Base-by-base conservation (phyloP, 129 eudicot species). In the Flaveria linearis region DNA sequence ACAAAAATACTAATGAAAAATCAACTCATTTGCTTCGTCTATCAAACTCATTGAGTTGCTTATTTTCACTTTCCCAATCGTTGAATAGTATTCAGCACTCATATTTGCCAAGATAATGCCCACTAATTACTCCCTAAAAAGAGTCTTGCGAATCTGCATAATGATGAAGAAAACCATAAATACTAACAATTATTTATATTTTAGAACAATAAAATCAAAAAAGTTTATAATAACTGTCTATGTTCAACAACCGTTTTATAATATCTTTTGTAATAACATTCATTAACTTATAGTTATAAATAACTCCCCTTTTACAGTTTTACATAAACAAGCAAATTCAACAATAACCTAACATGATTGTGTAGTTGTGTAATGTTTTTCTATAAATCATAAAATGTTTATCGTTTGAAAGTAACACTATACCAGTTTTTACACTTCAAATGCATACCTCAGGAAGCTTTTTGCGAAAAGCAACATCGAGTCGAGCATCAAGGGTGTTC, bases 61-160 rank as follows among this genome's bases (percentile, higher is more conserved):
- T 76, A 75, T 81, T 81, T 17, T 69, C 51, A 51, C 69, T 51
- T 39, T 25, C 13, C 20, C 58, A 63, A 36, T 42, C 68, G 55
- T 76, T 23, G 66, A 25, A 69, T 76, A 1, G 70, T 75, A 75
- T 75, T 70, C 10, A 76, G 25, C 67, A 49, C 73, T 76, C 61
- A 71, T 22, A 66, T 33, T 30, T 33, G 50, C 36, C 73, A 49
- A 47, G n/a, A 46, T 45, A 9, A 43, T 61, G 67, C n/a, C 13
- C 70, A 45, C 58, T 43, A n/a, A n/a, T n/a, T 74, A 78, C 42
- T 73, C 75, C 66, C 64, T 81, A 43, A 55, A 86, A 69, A 90
- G 88, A 76, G 73, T 73, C 87, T 85, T 90, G 72, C 96, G 89
- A 57, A 90, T 83, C 96, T 90, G 79, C 88, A 84, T 33, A 28